Evolutionary conservation across 805 yeast genomes (phyloP), one percentile per base, ranked within the genome.

Genomic region (Sugiyamaella valdiviana): DNA sequence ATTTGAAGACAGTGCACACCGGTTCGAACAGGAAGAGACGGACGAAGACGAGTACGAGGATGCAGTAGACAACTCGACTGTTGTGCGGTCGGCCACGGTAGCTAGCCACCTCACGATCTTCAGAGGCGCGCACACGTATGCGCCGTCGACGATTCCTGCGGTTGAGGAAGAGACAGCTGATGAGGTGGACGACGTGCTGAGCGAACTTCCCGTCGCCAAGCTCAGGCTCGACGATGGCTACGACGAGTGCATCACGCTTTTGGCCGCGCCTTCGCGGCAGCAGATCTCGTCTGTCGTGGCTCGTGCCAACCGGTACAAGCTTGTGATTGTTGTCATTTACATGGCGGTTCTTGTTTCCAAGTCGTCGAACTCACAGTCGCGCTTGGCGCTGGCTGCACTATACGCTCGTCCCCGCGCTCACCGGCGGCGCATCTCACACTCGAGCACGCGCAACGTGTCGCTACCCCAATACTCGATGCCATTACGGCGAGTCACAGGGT

Each of bases 221-320:
- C 32, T 26, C n/a, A 26, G 3, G 32, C 9, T 26, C 14, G 48
- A 43, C 12, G 47, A 43, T 15, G 45, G 23, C 15, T 36, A 29
- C 26, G 47, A 43, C 19, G 45, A 42, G 21, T 43, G 48, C 80
- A 36, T 48, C 16, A 46, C 45, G 15, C 22, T 47, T 17, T 36
- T 48, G 40, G 39, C 36, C 10, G 44, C 29, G 16, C 41, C 39
- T 10, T 10, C 32, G 22, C 26, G 22, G 4, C 41, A 36, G 39
- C 39, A 12, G 36, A 16, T 35, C 14, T 17, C 14, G 3, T 15
- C 36, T 6, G 22, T 29, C 32, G 16, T 15, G 14, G 36, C 16
- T 10, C 19, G 17, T 21, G 24, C 17, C 46, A 35, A 36, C 36
- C 9, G 22, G 10, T 37, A 42, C 36, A 42, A 39, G 9, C 24